Evolutionary conservation across 257 asterid genomes (phyloP), one percentile per base, ranked within the genome.

Genomic region (Thymus quinquecostatus): DNA sequence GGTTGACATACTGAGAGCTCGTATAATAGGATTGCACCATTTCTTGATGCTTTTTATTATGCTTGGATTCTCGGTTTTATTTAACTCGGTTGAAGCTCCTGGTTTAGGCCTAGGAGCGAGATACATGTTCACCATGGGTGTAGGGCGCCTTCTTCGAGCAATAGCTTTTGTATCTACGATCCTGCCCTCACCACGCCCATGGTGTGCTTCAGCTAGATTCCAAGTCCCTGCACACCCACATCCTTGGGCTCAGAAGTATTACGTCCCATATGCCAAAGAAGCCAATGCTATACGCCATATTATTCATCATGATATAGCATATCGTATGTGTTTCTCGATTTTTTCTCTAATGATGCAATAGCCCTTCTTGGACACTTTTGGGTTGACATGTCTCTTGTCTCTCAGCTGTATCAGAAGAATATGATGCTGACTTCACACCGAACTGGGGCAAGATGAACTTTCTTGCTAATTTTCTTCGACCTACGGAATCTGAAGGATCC

Each of bases 101-200:
- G 99, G 99, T 66, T 89, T 95, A 40, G 99, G 99, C 68, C 73
- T 95, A 64, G 98, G 86, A 60, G 98, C 98, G 53, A 82, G 98
- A 71, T 95, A 89, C 82, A 92, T 95, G 90, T 92, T 95, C 85
- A 88, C 99, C 28, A 95, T 95, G 99, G 99, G 93, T 49, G 77
- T 92, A 7, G 99, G 99, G 14, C 89, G 99, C 66, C 87, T 95
- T 77, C 97, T 95, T 73, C 88, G 99, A 6, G 81, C 96, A 60
- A 73, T 92, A 75, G 86, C 95, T 55, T 95, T 95, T 74, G 82
- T 92, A 47, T 95, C 99, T 27, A 95, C 99, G 38, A 89, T 92
- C 83, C 74, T 95, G 66, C 99, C 99, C 75, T 95, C 99, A 55
- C 87, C 99, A 50, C 90, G 99, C 28, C 99, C 99, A 29, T 95